Evolutionary conservation across 1,139 yeast genomes (phyloP).

Genomic region (Kurtzmaniella natalensis): DNA sequence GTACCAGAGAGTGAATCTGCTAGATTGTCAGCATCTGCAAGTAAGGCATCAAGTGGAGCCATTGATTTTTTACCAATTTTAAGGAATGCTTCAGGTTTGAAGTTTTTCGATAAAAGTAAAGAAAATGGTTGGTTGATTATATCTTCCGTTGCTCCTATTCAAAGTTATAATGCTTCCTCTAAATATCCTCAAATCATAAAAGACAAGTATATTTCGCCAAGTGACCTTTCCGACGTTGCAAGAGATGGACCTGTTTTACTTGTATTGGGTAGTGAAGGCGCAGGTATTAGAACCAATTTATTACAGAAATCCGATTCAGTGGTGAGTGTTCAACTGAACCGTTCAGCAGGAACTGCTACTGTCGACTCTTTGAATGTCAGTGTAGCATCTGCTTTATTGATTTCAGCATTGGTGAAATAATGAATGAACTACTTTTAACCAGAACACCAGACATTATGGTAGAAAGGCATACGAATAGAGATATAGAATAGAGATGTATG

Average conservation of each 20-base stretch:
- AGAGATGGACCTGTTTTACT: conserved; percentile 58
- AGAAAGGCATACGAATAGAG: no score
- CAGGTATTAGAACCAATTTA: conserved; percentile 69
- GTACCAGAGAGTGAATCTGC: conserved; percentile 72
- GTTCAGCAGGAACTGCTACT: conserved; percentile 30
- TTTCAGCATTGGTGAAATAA: conserved; percentile 33
- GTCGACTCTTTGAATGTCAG: conserved; percentile 87
- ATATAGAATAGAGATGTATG: no score
- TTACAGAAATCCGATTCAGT: conserved; percentile 59
- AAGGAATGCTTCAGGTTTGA: conserved; percentile 52
- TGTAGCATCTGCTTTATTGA: conserved; percentile 75
- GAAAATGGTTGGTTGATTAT: conserved; percentile 69
- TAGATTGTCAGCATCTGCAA: conserved; percentile 68
- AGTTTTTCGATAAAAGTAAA: conserved; percentile 54
- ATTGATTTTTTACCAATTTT: conserved; percentile 67
- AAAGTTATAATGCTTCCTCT: conserved; percentile 17
- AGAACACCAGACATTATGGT: no score
- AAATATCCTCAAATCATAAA: conserved; percentile 16
- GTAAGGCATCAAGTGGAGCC: conserved; percentile 87
- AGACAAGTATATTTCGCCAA: conserved; percentile 25
- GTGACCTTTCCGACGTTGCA: conserved; percentile 1
- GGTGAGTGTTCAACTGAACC: conserved; percentile 44
- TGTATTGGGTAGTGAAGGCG: conserved; percentile 83
- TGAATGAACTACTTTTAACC: no score
- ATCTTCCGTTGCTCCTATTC: conserved; percentile 45